phyloP scores from a whole-genome alignment of 2,329 filamentous ascomycete genomes.

The Oidium heveae region DNA sequence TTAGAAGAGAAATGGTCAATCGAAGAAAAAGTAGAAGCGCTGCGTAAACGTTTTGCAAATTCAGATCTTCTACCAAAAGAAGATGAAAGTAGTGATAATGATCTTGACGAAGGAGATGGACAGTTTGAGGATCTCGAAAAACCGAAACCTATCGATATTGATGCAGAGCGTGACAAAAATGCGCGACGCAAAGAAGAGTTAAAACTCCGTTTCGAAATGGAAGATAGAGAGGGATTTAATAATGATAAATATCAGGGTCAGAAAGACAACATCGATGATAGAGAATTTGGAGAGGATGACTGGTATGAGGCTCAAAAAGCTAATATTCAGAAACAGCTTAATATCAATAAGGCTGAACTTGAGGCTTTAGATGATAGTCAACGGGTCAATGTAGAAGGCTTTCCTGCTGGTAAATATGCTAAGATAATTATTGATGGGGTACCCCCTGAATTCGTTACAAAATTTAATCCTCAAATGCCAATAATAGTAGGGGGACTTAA shows the following conservation, averaged over 20 bases:
- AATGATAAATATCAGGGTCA: conserved; percentile 66
- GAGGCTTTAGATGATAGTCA: conserved; percentile 66
- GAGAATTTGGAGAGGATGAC: conserved; percentile 85
- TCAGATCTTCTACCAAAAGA: conserved; percentile 31
- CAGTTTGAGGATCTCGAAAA: conserved; percentile 71
- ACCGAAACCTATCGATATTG: conserved; percentile 37
- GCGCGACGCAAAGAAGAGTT: conserved; percentile 84
- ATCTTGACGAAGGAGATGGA: conserved; percentile 48
- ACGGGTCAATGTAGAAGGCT: conserved; percentile 65
- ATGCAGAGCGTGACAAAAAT: conserved; percentile 74
- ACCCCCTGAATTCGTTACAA: conserved; percentile 65
- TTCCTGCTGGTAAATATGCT: conserved; percentile 77
- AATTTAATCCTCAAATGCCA: conserved; percentile 61
- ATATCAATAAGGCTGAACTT: conserved; percentile 91
- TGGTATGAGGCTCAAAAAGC: conserved; percentile 98
- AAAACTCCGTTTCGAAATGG: conserved; percentile 82
- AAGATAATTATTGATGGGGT: conserved; percentile 75
- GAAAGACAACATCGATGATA: conserved; percentile 40
- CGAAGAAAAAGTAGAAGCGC: conserved; percentile 46
- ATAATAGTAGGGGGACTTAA: conserved; percentile 79
- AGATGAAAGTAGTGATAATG: conserved; percentile 25
- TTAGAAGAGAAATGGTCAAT: conserved; percentile 70
- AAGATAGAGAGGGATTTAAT: conserved; percentile 86
- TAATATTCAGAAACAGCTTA: conserved; percentile 76
- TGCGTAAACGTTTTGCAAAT: conserved; percentile 54